Base-by-base conservation (phyloP, 1,284 basidiomycete genomes). In the Amylostereum areolatum region DNA sequence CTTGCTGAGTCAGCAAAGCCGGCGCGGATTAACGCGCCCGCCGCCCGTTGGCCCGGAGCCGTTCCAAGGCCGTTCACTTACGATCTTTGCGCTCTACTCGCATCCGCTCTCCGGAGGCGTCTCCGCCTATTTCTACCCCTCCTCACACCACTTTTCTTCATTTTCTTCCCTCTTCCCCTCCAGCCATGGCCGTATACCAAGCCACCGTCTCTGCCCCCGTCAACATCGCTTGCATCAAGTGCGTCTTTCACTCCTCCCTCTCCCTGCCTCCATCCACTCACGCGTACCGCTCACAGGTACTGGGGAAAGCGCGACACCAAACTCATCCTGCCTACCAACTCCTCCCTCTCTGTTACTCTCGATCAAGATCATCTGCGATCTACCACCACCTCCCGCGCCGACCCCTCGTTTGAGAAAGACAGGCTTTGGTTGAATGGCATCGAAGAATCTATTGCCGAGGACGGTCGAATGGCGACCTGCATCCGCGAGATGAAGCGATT, bases 251-350 rank as follows among this genome's bases (percentile, higher is more conserved):
- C 42, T 50, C 29, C 39, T 49, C 27, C 24, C 10, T 51, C 30
- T 29, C 44, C 32, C 37, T 44, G 12, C 46, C 41, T 25, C 29
- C 25, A 39, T 28, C 29, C 37, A 33, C 31, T 49, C 44, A 57
- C 56, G 43, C 54, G 55, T 50, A 34, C 60, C 52, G 40, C 34
- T 47, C 52, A 46, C 60, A 94, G 92, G 66, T 96, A 95, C 75
- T 99, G 96, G 96, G 96, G 96, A 57, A 99, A 99, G 73, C 88
- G 95, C 57, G 89, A 98, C 70, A 95, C 92, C 7, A 82, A 85
- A 58, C 83, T 99, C 56, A 97, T 98, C 64, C 78, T 99, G 48
- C 96, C 96, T 30, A 98, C 95, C 58, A 99, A 99, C 72, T 93
- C 93, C 5, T 98, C 96, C 25, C 83, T 99, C 30, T 97, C 94